These are phyloP conservation scores for Herpotrichia juniperi DNA, from an alignment of 2,329 filamentous ascomycete species.

Conservation along the genomic window DNA sequence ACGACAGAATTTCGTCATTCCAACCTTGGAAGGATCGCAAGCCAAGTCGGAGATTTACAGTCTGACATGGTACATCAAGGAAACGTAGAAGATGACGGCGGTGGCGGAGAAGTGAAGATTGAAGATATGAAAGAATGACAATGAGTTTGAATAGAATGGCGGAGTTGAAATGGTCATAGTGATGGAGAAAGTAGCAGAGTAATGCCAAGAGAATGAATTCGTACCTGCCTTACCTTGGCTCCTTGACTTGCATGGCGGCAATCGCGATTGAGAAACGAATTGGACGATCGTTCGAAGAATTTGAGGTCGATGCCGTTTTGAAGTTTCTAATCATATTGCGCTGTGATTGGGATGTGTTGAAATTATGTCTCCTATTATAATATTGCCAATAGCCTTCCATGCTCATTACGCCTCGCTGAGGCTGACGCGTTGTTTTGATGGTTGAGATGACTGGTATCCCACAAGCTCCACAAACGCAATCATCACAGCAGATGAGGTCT, in stretches of 20 bases:
- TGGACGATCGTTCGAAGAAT: too few relatives aligned
- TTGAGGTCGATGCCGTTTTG: not conserved
- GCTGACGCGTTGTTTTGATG: conserved; percentile 3
- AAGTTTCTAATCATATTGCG: not conserved
- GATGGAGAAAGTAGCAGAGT: not conserved
- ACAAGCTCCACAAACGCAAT: conserved; percentile 1
- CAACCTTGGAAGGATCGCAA: not conserved
- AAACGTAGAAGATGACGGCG: not conserved
- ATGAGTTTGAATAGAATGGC: not conserved
- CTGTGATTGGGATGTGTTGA: not conserved
- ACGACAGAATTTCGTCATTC: not conserved
- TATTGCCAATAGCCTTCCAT: conserved; percentile 1
- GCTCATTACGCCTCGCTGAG: not conserved
- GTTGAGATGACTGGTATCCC: not conserved
- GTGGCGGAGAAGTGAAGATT: not conserved
- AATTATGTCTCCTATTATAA: not conserved
- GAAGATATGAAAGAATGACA: not conserved
- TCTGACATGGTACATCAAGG: too few relatives aligned
- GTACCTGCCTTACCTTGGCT: too few relatives aligned
- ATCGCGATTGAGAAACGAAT: too few relatives aligned
- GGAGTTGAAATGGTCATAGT: not conserved
- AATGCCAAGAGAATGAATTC: not conserved
- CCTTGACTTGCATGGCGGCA: too few relatives aligned
- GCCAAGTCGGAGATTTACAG: too few relatives aligned
- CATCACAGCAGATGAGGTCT: not conserved